Evolutionary conservation across 176 grass and related monocot genomes (phyloP), one percentile per base, ranked within the genome.

Genomic region (Triticum urartu): DNA sequence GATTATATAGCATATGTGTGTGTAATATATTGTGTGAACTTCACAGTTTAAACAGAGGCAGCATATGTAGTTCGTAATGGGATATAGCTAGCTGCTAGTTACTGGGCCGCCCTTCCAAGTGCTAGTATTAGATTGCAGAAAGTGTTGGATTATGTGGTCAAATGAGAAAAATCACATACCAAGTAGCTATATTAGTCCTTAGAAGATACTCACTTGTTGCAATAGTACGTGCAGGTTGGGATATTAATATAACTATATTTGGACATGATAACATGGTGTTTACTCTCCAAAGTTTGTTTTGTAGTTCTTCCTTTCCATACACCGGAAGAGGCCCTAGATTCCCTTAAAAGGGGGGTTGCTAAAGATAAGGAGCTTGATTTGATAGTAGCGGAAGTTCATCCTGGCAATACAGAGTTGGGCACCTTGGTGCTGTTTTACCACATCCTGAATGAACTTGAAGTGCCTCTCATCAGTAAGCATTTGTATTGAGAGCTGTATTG

Each of bases 401-500:
- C 78, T 79, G 61, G 30, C 81, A 72, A 70, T 56, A 64, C 33
- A 20, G 15, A 40, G 28, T 13, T 56, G 40, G n/a, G 22, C 30
- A 72, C 39, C 84, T 84, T 71, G n/a, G 65, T 33, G 71, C 54
- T 89, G 56, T 68, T 79, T 43, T 32, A 52, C 22, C 25, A 73
- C 56, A 64, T 88, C 78, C n/a, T 79, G 38, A 64, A 78, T 72
- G 65, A 83, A 22, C 65, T 79, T 13, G 9, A 84, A 30, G 81
- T 84, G 3, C 87, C 87, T 79, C 21, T 88, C 24, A 47, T 71
- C 39, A 71, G 74, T 88, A 79, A 88, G 80, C 38, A 60, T 64
- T 62, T 88, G 34, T 43, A 74, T 45, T 62, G 4, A 12, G 64
- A 88, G 73, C 13, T 68, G 62, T 83, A 36, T 69, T 88, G 10